Conservation (phyloP, 495 filamentous ascomycete species). For the Penicillium odoratum region DNA sequence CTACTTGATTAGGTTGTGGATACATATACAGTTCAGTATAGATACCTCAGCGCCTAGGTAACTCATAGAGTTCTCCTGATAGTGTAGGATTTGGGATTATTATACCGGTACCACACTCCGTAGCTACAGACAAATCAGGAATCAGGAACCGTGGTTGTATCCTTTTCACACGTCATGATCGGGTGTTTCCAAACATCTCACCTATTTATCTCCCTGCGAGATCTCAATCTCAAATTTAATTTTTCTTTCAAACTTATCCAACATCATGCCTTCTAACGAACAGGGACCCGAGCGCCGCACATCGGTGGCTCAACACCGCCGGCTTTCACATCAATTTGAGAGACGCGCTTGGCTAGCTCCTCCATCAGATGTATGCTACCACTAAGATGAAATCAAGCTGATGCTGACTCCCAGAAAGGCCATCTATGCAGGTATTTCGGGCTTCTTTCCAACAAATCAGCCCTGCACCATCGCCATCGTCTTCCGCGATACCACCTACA, state of each 20-base stretch:
- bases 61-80: background rate
- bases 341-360: conserved; percentile 26
- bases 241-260: background rate
- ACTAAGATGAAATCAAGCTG: background rate
- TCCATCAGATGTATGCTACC: conserved; percentile 22
- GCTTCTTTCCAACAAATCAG: conserved; percentile 47
- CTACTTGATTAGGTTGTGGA: background rate
- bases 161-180: conserved; percentile 2
- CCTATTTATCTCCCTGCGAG: background rate
- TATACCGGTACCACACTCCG: no score
- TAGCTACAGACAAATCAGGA: no score
- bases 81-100: no score
- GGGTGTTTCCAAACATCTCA: background rate
- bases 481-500: conserved; percentile 76
- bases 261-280: background rate
- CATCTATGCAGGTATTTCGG: conserved; percentile 64
- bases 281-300: conserved; percentile 29
- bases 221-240: background rate
- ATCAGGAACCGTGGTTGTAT: conserved; percentile 1
- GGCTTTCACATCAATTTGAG: conserved; percentile 26
- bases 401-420: conserved; percentile 41
- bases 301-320: conserved; percentile 35
- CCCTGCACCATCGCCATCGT: conserved; percentile 62
- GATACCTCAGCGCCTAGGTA: no score
- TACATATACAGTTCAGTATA: background rate